These are phyloP conservation scores for Allium fistulosum DNA, from an alignment of 106 monocot species.

Conservation along the genomic window DNA sequence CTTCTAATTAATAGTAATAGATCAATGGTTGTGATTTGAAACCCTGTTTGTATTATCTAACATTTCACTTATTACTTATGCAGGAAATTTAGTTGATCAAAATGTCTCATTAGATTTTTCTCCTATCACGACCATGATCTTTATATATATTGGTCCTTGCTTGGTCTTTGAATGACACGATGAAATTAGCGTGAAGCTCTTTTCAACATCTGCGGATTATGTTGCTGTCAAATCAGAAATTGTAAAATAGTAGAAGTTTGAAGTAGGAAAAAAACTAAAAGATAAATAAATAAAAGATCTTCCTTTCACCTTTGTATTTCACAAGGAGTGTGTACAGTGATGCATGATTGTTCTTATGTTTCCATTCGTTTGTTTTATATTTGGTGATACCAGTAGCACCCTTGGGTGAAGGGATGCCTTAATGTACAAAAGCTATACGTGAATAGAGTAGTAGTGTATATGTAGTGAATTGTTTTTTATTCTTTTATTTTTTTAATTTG, in stretches of 20 bases:
- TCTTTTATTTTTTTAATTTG: no score
- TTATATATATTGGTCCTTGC: neutral
- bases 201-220: no score
- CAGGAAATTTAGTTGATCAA: no score
- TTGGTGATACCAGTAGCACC: constrained; percentile 10
- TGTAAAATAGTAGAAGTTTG: constrained; percentile 1
- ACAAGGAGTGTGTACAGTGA: constrained; percentile 29
- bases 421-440: constrained; percentile 11
- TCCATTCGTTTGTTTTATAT: constrained; percentile 8
- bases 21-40: no score
- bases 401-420: constrained; percentile 10
- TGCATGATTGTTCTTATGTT: constrained; percentile 12
- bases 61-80: neutral
- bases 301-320: neutral
- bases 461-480: no score
- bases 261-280: neutral
- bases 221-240: neutral
- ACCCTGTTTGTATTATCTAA: no score
- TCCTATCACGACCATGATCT: neutral
- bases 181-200: neutral
- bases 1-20: no score
- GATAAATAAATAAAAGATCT: no score
- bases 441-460: constrained; percentile 3
- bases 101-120: neutral
- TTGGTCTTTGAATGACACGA: neutral